A percentile compares a stretch with the other conserved stretches of the same genome.
phyloP scores from a whole-genome alignment of 371 early-diverging fungal species.

The Chytridium lagenaria region DNA sequence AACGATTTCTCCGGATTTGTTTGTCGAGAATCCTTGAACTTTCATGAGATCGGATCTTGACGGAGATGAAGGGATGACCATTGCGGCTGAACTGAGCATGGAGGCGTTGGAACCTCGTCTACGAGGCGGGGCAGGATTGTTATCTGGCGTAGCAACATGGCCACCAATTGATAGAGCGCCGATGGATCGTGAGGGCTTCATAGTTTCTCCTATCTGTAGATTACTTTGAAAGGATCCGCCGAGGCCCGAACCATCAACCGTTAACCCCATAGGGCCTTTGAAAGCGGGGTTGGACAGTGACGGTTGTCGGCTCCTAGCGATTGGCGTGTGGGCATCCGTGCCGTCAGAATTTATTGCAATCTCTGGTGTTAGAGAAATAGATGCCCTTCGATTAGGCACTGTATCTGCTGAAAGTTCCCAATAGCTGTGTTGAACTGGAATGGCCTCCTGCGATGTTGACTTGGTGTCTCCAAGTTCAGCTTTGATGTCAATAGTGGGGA shows the following conservation, averaged over 20 bases:
- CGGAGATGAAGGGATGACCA: slow-evolving; percentile 14
- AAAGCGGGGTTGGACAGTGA: background rate
- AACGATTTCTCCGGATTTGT: slow-evolving; percentile 16
- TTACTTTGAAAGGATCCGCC: too few relatives aligned
- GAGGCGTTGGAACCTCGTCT: slow-evolving; percentile 6
- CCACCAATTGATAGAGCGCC: slow-evolving; percentile 15
- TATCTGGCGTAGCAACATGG: slow-evolving; percentile 9
- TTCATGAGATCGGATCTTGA: slow-evolving; percentile 15
- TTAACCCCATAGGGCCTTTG: background rate
- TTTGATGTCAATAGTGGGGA: too few relatives aligned
- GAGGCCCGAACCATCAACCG: background rate
- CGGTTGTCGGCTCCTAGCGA: slow-evolving; percentile 3
- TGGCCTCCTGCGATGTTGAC: background rate
- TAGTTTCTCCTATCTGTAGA: background rate
- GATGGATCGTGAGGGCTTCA: slow-evolving; percentile 6
- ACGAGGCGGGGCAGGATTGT: background rate
- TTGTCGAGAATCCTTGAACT: slow-evolving; percentile 18
- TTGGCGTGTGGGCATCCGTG: background rate
- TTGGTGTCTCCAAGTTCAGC: too few relatives aligned
- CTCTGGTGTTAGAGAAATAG: too few relatives aligned
- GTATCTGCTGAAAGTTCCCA: background rate
- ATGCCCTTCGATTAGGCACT: too few relatives aligned
- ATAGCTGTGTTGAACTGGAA: background rate
- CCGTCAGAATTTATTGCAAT: background rate
- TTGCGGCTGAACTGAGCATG: background rate